These are phyloP conservation scores for Helotiales sp. DNA, from an alignment of 2,329 filamentous ascomycete genomes.

Conservation along the genomic window DNA sequence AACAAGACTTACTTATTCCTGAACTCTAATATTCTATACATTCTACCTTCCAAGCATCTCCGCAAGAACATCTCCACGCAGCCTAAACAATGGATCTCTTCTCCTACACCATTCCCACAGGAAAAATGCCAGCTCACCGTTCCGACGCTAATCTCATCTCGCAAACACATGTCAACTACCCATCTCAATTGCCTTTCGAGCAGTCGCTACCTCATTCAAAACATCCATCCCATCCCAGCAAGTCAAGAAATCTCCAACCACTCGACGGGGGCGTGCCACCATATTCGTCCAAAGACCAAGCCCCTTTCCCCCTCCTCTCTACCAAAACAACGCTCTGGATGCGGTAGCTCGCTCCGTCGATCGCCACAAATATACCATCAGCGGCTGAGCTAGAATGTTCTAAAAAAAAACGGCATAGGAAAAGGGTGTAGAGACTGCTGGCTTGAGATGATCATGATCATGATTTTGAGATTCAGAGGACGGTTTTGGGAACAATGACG, in stretches of 20 bases:
- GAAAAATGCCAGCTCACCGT: constrained; percentile 3
- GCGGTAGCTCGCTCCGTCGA: background rate
- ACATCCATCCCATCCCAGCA: background rate
- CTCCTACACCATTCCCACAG: background rate
- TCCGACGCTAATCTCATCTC: background rate
- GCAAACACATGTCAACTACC: background rate
- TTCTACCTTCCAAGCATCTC: too few relatives aligned
- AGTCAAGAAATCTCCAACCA: background rate
- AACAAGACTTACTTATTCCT: too few relatives aligned
- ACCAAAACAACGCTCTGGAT: constrained; percentile 4
- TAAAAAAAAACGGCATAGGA: too few relatives aligned
- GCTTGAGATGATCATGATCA: too few relatives aligned
- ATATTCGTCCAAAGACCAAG: background rate
- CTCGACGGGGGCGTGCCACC: background rate
- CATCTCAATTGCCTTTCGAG: background rate
- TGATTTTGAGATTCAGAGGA: too few relatives aligned
- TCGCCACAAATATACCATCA: background rate
- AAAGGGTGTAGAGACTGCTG: too few relatives aligned
- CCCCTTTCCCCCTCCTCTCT: background rate
- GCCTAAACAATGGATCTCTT: background rate
- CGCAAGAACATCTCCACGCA: background rate
- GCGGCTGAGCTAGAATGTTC: too few relatives aligned
- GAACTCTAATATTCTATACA: too few relatives aligned
- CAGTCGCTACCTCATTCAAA: background rate
- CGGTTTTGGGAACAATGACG: too few relatives aligned